Evolutionary conservation across 441 rosid genomes (phyloP).

Genomic region (Euphorbia celastroides): DNA sequence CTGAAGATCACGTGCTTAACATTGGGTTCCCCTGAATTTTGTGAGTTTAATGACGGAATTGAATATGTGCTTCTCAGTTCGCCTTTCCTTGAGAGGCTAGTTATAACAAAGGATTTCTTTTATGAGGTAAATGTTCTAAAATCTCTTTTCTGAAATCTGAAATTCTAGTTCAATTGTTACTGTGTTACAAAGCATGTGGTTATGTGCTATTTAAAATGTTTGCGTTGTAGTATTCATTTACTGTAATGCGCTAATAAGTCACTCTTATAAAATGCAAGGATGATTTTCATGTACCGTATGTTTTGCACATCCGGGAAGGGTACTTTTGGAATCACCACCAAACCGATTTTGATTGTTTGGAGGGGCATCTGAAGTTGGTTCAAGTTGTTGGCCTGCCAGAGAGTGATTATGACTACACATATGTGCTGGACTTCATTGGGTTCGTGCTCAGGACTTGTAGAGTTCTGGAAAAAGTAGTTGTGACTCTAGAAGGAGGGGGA

Average conservation of each 20-base stretch:
- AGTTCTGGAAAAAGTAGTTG: not conserved
- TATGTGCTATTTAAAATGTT: no score
- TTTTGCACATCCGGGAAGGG: not conserved
- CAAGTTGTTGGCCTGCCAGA: not conserved
- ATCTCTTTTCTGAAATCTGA: not conserved
- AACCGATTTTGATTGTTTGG: not conserved
- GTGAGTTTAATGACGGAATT: not conserved
- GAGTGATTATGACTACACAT: not conserved
- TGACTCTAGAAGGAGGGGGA: not conserved
- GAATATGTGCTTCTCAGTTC: not conserved
- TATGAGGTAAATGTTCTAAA: not conserved
- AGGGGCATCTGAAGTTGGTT: not conserved
- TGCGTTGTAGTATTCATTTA: no score
- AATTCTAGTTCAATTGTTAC: not conserved
- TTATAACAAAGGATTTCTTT: not conserved
- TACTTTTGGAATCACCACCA: not conserved
- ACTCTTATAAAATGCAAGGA: no score
- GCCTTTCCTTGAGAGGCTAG: not conserved
- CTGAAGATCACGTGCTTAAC: not conserved
- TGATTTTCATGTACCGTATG: no score
- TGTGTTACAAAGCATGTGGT: not conserved
- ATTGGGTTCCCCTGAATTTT: not conserved
- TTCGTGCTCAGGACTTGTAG: not conserved
- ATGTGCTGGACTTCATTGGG: not conserved
- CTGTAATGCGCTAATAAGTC: no score